phyloP scores from a whole-genome alignment of 768 basidiomycete genomes.

The Roridomyces roridus region DNA sequence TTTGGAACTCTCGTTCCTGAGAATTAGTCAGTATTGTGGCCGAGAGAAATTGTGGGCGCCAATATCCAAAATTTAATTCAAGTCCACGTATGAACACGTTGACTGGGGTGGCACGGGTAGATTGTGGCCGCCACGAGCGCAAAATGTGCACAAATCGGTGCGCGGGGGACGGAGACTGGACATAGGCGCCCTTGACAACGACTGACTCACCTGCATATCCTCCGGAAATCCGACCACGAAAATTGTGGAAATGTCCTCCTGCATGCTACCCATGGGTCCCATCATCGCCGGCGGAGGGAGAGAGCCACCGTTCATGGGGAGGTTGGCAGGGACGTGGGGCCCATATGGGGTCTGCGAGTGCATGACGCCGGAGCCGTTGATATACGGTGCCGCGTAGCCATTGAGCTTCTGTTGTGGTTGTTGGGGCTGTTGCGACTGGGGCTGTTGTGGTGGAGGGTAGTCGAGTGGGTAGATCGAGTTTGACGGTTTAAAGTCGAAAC shows the following conservation, averaged over 20 bases:
- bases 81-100: too few relatives aligned
- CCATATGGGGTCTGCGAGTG: constrained; percentile 82
- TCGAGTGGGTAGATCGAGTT: constrained; percentile 31
- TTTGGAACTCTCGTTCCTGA: constrained; percentile 98
- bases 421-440: constrained; percentile 29
- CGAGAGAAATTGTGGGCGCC: constrained; percentile 16
- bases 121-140: too few relatives aligned
- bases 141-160: too few relatives aligned
- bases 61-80: background rate
- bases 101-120: too few relatives aligned
- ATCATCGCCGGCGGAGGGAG: constrained; percentile 33
- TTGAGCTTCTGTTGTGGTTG: constrained; percentile 39
- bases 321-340: constrained; percentile 62
- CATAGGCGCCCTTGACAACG: background rate
- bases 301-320: constrained; percentile 33
- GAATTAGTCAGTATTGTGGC: background rate
- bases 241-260: constrained; percentile 94
- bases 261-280: constrained; percentile 35
- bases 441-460: constrained; percentile 31
- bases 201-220: constrained; percentile 87
- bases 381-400: constrained; percentile 37
- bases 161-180: background rate
- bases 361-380: constrained; percentile 48
- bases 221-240: constrained; percentile 99
- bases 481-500: constrained; percentile 44